Conservation (phyloP, 441 rosid species). For the Omphalea diandra region DNA sequence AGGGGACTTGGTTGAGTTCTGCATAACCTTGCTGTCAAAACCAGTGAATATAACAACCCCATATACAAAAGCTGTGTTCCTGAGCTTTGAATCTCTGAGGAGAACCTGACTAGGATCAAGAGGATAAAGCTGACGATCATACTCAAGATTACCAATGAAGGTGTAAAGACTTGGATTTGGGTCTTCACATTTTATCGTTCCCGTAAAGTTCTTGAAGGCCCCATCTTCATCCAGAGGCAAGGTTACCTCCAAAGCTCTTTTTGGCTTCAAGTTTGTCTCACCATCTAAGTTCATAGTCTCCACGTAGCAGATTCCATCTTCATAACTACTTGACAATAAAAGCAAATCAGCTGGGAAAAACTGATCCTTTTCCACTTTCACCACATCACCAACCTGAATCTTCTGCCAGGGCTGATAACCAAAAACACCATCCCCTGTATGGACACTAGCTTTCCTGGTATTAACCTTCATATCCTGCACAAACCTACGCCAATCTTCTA, state of each 20-base stretch:
- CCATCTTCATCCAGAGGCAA: constrained; percentile 60
- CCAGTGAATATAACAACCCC: constrained; percentile 91
- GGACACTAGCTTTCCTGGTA: constrained; percentile 63
- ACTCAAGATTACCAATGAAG: constrained; percentile 82
- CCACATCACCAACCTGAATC: constrained; percentile 77
- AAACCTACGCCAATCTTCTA: constrained; percentile 96
- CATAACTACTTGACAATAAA: constrained; percentile 80
- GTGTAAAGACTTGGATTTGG: constrained; percentile 94
- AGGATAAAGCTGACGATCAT: constrained; percentile 62
- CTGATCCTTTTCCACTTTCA: constrained; percentile 84
- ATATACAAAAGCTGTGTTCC: constrained; percentile 80
- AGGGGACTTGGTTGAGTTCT: constrained; percentile 87
- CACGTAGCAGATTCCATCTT: constrained; percentile 94
- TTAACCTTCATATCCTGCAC: constrained; percentile 92
- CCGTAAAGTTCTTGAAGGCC: constrained; percentile 60
- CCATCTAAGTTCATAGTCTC: constrained; percentile 99
- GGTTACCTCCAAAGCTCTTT: constrained; percentile 83
- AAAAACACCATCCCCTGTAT: constrained; percentile 63
- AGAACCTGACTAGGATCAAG: constrained; percentile 91
- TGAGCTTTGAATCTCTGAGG: constrained; percentile 94
- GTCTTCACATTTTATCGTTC: constrained; percentile 76
- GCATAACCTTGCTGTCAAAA: constrained; percentile 96
- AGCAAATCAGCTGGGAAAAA: constrained; percentile 94
- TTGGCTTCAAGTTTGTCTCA: constrained; percentile 93
- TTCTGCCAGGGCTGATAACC: constrained; percentile 67